These are phyloP conservation scores for Aureobasidium sp. DNA, from an alignment of 2,329 filamentous ascomycete genomes.

Conservation along the genomic window DNA sequence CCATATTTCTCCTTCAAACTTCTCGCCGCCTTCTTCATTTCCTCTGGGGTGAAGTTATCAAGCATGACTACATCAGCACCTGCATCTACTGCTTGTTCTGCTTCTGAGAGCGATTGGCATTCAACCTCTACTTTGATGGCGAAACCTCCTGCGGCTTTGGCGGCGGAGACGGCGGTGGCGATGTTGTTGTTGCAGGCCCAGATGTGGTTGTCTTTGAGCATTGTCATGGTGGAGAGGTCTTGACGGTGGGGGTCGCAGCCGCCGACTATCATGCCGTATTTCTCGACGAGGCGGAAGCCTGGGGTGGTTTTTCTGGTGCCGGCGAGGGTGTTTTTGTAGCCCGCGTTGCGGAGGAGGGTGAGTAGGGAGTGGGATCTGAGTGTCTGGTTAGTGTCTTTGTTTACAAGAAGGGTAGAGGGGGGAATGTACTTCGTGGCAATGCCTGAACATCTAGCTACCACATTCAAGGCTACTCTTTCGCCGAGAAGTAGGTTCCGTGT, in stretches of 20 bases:
- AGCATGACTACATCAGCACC: conserved; percentile 96
- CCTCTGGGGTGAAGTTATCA: conserved; percentile 83
- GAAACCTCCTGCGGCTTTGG: conserved; percentile 78
- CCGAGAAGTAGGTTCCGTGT: conserved; percentile 79
- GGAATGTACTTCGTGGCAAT: conserved; percentile 68
- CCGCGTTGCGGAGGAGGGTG: conserved; percentile 46
- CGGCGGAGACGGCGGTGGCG: conserved; percentile 72
- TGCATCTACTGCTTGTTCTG: conserved; percentile 80
- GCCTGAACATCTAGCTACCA: conserved; percentile 81
- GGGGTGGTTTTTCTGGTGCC: conserved; percentile 96
- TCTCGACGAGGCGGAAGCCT: conserved; percentile 90
- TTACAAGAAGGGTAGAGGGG: too few relatives aligned
- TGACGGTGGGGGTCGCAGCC: conserved; percentile 88
- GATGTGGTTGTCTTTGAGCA: conserved; percentile 99
- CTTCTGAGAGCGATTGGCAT: conserved; percentile 79
- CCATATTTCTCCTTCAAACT: conserved; percentile 74
- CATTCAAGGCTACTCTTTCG: conserved; percentile 87
- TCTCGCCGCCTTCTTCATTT: conserved; percentile 64
- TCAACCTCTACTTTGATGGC: conserved; percentile 94
- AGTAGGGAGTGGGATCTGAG: conserved; percentile 39
- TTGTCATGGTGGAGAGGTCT: conserved; percentile 85
- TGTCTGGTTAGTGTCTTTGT: too few relatives aligned
- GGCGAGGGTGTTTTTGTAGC: conserved; percentile 77
- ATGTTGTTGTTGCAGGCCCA: conserved; percentile 81
- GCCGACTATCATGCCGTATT: conserved; percentile 94